phyloP scores from a whole-genome alignment of 768 basidiomycete species.

The Hemileccinum rubropunctum region DNA sequence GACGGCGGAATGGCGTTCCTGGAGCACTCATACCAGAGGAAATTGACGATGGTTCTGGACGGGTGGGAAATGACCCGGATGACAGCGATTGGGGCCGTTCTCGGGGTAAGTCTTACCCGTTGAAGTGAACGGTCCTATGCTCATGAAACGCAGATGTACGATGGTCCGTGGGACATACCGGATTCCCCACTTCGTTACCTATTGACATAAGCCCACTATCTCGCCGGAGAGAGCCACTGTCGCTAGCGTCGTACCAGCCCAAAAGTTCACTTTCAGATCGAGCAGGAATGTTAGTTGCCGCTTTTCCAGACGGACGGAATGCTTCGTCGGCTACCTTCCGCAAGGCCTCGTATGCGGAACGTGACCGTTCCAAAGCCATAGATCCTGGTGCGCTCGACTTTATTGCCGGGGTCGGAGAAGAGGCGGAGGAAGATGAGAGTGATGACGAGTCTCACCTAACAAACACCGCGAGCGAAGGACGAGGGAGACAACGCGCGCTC shows the following conservation, averaged over 20 bases:
- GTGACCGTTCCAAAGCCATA: constrained; percentile 58
- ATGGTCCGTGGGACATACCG: constrained; percentile 28
- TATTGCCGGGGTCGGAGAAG: constrained; percentile 47
- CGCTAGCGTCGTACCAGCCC: constrained; percentile 57
- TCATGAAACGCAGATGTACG: constrained; percentile 22
- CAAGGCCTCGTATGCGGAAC: constrained; percentile 63
- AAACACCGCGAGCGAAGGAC: constrained; percentile 30
- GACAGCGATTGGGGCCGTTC: constrained; percentile 26
- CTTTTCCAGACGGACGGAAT: constrained; percentile 18
- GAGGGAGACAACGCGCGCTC: constrained; percentile 58
- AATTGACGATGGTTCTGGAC: constrained; percentile 28
- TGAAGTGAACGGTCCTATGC: background rate
- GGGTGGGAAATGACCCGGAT: constrained; percentile 14
- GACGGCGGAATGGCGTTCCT: constrained; percentile 28
- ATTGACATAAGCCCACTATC: constrained; percentile 49
- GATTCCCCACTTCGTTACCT: constrained; percentile 58
- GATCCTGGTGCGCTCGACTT: constrained; percentile 74
- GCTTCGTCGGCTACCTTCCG: constrained; percentile 50
- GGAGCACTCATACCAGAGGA: constrained; percentile 37
- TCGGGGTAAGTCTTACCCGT: constrained; percentile 20
- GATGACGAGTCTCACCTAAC: constrained; percentile 23
- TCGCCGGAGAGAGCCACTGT: constrained; percentile 39
- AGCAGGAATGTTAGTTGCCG: constrained; percentile 30
- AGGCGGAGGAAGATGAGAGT: constrained; percentile 39
- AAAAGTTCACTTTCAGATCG: constrained; percentile 44